These are phyloP conservation scores for Candida michaelii DNA, from an alignment of 805 yeast genomes.

Conservation along the genomic window DNA sequence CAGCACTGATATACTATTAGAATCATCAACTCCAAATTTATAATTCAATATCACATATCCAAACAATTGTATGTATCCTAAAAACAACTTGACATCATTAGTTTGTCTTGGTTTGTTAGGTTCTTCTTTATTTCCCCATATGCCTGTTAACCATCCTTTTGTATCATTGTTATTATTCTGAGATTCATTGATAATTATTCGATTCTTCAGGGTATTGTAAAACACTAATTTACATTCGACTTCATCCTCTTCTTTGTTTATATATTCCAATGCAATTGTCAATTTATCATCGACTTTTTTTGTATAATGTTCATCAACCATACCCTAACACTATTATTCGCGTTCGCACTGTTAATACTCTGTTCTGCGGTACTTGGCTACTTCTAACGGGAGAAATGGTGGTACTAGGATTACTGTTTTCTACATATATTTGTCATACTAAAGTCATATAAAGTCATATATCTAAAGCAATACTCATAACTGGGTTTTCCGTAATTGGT, in stretches of 20 bases:
- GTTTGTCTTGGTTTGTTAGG: neutral
- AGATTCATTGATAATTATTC: conserved; percentile 6
- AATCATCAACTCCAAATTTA: conserved; percentile 22
- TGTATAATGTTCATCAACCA: conserved; percentile 5
- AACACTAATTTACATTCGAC: conserved; percentile 24
- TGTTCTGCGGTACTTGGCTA: too few species aligned
- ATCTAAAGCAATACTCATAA: too few species aligned
- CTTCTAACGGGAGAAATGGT: too few species aligned
- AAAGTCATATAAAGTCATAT: too few species aligned
- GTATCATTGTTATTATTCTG: neutral
- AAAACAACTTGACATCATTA: conserved; percentile 24
- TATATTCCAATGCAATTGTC: conserved; percentile 20
- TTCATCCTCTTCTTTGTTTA: conserved; percentile 6
- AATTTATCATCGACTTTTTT: conserved; percentile 25
- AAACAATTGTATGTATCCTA: conserved; percentile 40
- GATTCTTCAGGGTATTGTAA: conserved; percentile 20
- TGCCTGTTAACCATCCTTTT: conserved; percentile 10
- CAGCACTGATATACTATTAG: conserved; percentile 11
- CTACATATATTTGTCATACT: neutral
- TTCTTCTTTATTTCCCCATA: conserved; percentile 6
- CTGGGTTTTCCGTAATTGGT: too few species aligned
- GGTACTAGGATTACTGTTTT: too few species aligned
- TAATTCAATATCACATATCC: conserved; percentile 42
- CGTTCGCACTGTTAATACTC: neutral
- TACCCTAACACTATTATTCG: too few species aligned